Evolutionary conservation across 495 filamentous ascomycete genomes (phyloP).

Genomic region (Terfezia claveryi): DNA sequence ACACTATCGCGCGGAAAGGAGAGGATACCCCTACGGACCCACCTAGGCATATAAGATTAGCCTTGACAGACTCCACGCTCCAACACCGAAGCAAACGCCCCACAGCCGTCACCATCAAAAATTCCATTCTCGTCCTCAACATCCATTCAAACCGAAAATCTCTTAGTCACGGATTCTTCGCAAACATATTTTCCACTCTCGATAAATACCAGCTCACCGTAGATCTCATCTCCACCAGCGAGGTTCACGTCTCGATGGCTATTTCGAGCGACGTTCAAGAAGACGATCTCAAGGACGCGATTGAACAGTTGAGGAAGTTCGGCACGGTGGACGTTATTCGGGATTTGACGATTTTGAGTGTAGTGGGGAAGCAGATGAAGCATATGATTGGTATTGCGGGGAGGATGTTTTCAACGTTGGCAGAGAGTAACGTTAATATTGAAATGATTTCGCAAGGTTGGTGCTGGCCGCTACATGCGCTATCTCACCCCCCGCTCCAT

Average conservation of each 20-base stretch:
- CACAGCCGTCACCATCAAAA: constrained; percentile 90
- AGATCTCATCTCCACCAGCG: constrained; percentile 79
- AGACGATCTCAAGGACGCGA: constrained; percentile 42
- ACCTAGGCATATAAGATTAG: constrained; percentile 12
- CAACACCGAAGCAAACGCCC: constrained; percentile 42
- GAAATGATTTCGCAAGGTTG: constrained; percentile 95
- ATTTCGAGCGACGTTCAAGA: constrained; percentile 29
- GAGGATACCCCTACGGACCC: constrained; percentile 15
- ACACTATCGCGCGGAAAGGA: constrained; percentile 13
- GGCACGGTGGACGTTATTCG: constrained; percentile 68
- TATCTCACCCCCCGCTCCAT: neutral
- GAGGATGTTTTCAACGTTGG: constrained; percentile 70
- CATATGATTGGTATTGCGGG: constrained; percentile 82
- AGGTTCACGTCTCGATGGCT: constrained; percentile 91
- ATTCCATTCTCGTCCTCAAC: constrained; percentile 76
- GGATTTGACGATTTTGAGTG: constrained; percentile 73
- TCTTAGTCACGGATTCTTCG: constrained; percentile 76
- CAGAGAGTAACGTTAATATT: constrained; percentile 72
- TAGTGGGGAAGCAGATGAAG: constrained; percentile 89
- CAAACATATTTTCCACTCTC: constrained; percentile 68
- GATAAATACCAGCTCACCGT: constrained; percentile 61
- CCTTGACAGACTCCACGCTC: constrained; percentile 13
- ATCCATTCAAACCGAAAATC: constrained; percentile 83
- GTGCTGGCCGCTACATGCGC: constrained; percentile 8
- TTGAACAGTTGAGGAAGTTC: constrained; percentile 47